Conservation (phyloP, 192 early-diverging fungal genomes). For the Podochytrium sp. region DNA sequence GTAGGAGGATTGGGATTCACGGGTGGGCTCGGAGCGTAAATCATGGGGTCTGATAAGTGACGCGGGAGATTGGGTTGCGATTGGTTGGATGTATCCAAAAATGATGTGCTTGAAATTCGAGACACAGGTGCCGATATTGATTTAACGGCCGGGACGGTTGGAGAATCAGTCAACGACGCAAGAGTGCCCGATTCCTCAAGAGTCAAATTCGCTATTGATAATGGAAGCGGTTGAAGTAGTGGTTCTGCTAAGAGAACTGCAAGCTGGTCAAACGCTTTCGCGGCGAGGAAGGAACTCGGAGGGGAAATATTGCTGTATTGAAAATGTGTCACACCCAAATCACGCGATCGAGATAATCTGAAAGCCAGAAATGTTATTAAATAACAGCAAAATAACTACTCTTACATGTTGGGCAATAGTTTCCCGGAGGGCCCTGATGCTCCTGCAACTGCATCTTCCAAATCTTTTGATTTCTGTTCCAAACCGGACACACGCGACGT, state of each 20-base stretch:
- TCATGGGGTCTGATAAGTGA: constrained; percentile 8
- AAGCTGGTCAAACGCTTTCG: constrained; percentile 32
- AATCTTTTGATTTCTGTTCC: no score
- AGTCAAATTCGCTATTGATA: no score
- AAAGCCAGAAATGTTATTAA: no score
- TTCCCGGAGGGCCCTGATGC: neutral
- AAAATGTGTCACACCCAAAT: neutral
- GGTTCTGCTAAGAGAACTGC: constrained; percentile 8
- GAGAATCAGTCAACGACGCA: no score
- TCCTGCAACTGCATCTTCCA: neutral
- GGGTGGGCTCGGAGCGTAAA: neutral
- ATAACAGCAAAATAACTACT: no score
- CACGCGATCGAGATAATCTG: neutral
- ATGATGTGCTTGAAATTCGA: neutral
- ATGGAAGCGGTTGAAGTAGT: neutral
- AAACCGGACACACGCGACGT: no score
- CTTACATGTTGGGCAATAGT: constrained; percentile 7
- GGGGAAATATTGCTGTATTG: constrained; percentile 30
- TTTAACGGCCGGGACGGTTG: neutral
- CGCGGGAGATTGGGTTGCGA: neutral
- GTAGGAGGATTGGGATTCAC: neutral
- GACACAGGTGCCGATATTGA: neutral
- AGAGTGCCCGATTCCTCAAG: no score
- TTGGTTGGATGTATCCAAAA: no score
- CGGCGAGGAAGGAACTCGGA: constrained; percentile 20